Conservation (phyloP, 176 grass and related monocot genomes). For the Triticum monococcum region DNA sequence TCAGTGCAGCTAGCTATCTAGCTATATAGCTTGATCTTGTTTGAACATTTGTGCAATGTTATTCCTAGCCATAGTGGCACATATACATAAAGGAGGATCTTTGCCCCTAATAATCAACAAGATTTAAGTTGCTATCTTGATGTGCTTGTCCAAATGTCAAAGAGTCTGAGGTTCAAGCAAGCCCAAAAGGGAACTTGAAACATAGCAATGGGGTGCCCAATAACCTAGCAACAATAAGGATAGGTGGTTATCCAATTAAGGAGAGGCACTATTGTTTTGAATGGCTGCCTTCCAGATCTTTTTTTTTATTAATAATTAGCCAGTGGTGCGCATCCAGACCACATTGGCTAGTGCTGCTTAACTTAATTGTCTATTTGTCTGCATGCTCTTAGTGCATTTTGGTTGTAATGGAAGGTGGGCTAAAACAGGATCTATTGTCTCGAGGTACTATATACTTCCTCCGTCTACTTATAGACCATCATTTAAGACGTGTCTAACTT, state of each 20-base stretch:
- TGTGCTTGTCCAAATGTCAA: constrained; percentile 51
- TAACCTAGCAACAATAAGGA: constrained; percentile 33
- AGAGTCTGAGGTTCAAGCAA: constrained; percentile 32
- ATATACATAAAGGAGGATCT: constrained; percentile 27
- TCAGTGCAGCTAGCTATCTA: constrained; percentile 17
- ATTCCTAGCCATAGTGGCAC: constrained; percentile 29
- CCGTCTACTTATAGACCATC: neutral
- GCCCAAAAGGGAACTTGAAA: constrained; percentile 22
- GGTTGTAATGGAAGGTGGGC: constrained; percentile 43
- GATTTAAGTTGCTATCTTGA: constrained; percentile 8
- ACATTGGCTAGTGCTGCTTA: constrained; percentile 25
- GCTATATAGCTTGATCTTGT: constrained; percentile 18
- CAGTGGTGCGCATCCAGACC: constrained; percentile 35
- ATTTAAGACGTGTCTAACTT: neutral
- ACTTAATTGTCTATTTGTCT: constrained; percentile 28
- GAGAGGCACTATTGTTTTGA: constrained; percentile 16
- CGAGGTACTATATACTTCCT: neutral
- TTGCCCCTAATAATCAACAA: constrained; percentile 12
- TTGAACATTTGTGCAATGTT: constrained; percentile 25
- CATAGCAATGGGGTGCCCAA: constrained; percentile 45
- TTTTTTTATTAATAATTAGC: constrained; percentile 12
- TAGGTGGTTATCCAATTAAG: constrained; percentile 29
- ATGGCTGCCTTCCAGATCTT: constrained; percentile 17
- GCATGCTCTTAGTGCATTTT: constrained; percentile 42
- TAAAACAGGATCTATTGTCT: constrained; percentile 25